Conservation (phyloP, 371 early-diverging fungal genomes). For the Mucor indicus region DNA sequence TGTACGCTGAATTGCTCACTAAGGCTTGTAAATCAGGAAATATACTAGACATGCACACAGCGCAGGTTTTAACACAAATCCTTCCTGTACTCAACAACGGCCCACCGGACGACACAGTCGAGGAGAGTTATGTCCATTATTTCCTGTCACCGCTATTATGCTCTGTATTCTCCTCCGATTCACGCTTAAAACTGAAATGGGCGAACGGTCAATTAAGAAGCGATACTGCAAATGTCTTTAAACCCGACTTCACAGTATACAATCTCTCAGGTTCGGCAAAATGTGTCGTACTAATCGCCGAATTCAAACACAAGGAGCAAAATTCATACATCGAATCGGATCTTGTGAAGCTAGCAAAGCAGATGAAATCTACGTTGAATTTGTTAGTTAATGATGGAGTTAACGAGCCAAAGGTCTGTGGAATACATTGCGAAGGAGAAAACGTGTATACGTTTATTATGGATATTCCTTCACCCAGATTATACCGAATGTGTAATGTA, state of each 20-base stretch:
- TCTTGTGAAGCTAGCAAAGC: slow-evolving; percentile 6
- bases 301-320: slow-evolving; percentile 5
- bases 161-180: slow-evolving; percentile 5
- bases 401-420: slow-evolving; percentile 4
- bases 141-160: slow-evolving; percentile 10
- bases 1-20: slow-evolving; percentile 8
- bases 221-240: neutral
- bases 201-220: slow-evolving; percentile 9
- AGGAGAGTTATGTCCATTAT: slow-evolving; percentile 10
- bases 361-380: slow-evolving; percentile 1
- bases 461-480: slow-evolving; percentile 1
- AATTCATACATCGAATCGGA: slow-evolving; percentile 6
- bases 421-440: slow-evolving; percentile 11
- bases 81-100: slow-evolving; percentile 10
- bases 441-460: slow-evolving; percentile 4
- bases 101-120: slow-evolving; percentile 6
- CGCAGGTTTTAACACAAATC: slow-evolving; percentile 10
- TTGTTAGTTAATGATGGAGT: slow-evolving; percentile 3
- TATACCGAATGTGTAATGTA: slow-evolving; percentile 3
- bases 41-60: slow-evolving; percentile 9
- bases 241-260: slow-evolving; percentile 13
- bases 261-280: slow-evolving; percentile 2
- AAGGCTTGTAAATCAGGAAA: slow-evolving; percentile 5
- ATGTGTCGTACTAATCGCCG: slow-evolving; percentile 7
- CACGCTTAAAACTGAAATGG: slow-evolving; percentile 9